phyloP scores from a whole-genome alignment of 495 filamentous ascomycete species.

The Lichenothelia convexa region DNA sequence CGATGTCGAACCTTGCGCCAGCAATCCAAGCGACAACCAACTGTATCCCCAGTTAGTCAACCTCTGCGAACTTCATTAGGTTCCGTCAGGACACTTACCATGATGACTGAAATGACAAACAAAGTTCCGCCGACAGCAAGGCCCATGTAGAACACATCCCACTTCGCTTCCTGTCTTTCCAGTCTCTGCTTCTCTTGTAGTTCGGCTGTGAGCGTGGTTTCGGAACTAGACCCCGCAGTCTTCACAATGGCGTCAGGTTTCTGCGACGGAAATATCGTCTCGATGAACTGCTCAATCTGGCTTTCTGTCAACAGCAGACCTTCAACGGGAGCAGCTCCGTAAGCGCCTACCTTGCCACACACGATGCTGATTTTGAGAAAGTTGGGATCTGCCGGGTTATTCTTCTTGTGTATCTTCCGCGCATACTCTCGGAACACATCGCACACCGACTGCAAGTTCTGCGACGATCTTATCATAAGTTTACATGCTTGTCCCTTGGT shows the following conservation, averaged over 20 bases:
- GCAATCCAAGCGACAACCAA: slow-evolving; percentile 46
- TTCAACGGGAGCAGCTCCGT: neutral
- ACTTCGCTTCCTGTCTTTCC: slow-evolving; percentile 30
- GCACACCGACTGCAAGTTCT: slow-evolving; percentile 65
- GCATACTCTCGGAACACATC: slow-evolving; percentile 59
- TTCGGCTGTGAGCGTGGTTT: slow-evolving; percentile 22
- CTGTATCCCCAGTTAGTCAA: slow-evolving; percentile 23
- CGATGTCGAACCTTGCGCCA: slow-evolving; percentile 40
- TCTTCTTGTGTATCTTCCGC: slow-evolving; percentile 80
- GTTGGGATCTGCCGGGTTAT: slow-evolving; percentile 82
- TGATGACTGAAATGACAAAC: slow-evolving; percentile 38
- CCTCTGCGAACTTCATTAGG: neutral
- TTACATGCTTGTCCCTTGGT: slow-evolving; percentile 86
- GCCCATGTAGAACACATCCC: slow-evolving; percentile 45
- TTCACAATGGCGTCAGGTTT: slow-evolving; percentile 31
- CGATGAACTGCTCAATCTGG: slow-evolving; percentile 94
- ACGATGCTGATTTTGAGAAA: slow-evolving; percentile 82
- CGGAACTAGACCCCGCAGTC: too few species aligned
- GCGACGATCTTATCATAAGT: slow-evolving; percentile 79
- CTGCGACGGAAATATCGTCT: slow-evolving; percentile 75
- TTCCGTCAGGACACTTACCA: slow-evolving; percentile 33
- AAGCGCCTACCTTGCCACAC: slow-evolving; percentile 67
- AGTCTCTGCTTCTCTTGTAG: slow-evolving; percentile 30
- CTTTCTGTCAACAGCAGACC: neutral
- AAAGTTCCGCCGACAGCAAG: slow-evolving; percentile 40